phyloP scores from a whole-genome alignment of 2,329 filamentous ascomycete genomes.

The Colletotrichum caudatum region DNA sequence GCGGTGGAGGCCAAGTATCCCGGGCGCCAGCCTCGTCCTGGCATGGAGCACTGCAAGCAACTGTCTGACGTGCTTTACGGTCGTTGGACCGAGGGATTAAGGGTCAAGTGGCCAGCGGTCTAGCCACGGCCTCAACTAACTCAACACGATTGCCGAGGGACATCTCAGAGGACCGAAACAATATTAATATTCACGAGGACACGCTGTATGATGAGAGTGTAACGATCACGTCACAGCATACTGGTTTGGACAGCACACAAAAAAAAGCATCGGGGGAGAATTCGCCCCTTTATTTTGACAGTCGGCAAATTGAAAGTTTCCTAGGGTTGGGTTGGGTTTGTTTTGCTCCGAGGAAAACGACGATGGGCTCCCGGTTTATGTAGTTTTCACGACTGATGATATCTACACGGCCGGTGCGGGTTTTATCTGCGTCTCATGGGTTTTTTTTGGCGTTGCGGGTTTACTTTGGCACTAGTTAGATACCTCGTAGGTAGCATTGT shows the following conservation, averaged over 20 bases:
- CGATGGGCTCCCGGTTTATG: slow-evolving; percentile 12
- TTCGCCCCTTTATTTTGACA: slow-evolving; percentile 27
- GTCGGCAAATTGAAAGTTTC: slow-evolving; percentile 28
- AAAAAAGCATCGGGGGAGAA: slow-evolving; percentile 39
- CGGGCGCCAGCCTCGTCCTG: slow-evolving; percentile 67
- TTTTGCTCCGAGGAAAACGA: slow-evolving; percentile 17
- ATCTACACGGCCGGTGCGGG: slow-evolving; percentile 34
- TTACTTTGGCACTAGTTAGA: slow-evolving; percentile 31
- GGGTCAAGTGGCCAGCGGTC: slow-evolving; percentile 72
- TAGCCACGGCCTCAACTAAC: slow-evolving; percentile 41
- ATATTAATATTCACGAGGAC: slow-evolving; percentile 35
- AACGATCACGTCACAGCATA: slow-evolving; percentile 40
- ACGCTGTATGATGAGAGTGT: slow-evolving; percentile 42
- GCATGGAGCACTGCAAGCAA: slow-evolving; percentile 93
- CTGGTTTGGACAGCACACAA: slow-evolving; percentile 40
- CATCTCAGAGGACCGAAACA: slow-evolving; percentile 8
- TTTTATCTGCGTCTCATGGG: slow-evolving; percentile 32
- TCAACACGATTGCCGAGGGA: not conserved
- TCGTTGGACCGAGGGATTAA: slow-evolving; percentile 88
- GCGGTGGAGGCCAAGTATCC: slow-evolving; percentile 66
- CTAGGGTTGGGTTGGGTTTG: slow-evolving; percentile 26
- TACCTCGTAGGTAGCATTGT: slow-evolving; percentile 38
- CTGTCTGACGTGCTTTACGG: slow-evolving; percentile 91
- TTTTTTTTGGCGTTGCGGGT: slow-evolving; percentile 21
- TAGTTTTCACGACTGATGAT: slow-evolving; percentile 40